These are phyloP conservation scores for Plasmodium sp. DNA, from an alignment of 169 alveolate species.

Conservation along the genomic window DNA sequence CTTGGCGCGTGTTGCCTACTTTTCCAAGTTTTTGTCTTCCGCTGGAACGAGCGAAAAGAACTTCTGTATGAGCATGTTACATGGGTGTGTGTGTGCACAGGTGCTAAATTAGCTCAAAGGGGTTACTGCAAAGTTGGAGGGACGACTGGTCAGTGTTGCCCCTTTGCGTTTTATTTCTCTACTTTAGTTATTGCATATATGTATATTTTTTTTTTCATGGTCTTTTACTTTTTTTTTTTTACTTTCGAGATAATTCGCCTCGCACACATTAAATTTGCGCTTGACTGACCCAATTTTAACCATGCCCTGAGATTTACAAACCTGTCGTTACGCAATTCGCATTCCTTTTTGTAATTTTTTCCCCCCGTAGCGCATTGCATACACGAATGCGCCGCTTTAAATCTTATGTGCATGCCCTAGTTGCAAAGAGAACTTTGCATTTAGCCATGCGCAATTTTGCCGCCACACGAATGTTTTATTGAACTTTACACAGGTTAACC, in stretches of 20 bases:
- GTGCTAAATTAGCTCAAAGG: background rate
- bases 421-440: background rate
- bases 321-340: background rate
- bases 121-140: background rate
- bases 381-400: background rate
- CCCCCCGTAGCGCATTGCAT: background rate
- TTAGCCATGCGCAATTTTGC: background rate
- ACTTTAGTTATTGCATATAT: background rate
- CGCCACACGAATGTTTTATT: background rate
- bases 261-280: background rate
- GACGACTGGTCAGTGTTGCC: background rate
- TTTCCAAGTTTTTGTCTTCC: constrained; percentile 56
- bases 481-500: background rate
- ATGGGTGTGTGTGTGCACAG: background rate
- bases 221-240: background rate
- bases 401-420: background rate
- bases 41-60: constrained; percentile 31
- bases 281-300: background rate
- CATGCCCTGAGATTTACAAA: background rate
- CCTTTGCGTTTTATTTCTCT: background rate
- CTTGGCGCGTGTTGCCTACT: constrained; percentile 5
- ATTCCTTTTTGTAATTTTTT: background rate
- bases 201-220: background rate
- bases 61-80: constrained; percentile 68
- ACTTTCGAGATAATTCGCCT: background rate